Percentiles rank a stretch among this genome's conserved stretches.
phyloP scores from a whole-genome alignment of 148 eudicot species.

The Rhododendron simsii region DNA sequence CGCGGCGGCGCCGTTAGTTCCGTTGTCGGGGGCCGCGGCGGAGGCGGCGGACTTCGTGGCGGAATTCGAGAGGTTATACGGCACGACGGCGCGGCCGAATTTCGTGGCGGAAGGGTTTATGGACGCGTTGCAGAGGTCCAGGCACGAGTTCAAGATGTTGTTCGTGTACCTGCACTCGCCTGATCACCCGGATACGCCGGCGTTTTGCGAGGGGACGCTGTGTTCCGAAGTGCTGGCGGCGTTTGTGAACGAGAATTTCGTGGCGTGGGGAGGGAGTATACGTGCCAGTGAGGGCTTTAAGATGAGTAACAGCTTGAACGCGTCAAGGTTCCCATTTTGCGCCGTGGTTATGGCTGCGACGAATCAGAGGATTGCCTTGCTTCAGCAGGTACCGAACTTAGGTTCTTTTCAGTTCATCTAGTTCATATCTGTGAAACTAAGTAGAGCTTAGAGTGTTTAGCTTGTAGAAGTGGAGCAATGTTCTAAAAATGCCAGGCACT shows the following conservation, averaged over 20 bases:
- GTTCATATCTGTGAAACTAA: background rate
- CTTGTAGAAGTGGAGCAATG: background rate
- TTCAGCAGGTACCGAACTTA: slow-evolving; percentile 62
- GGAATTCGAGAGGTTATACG: slow-evolving; percentile 62
- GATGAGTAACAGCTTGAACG: slow-evolving; percentile 99
- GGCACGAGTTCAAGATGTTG: slow-evolving; percentile 61
- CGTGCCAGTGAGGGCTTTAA: slow-evolving; percentile 87
- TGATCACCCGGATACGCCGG: slow-evolving; percentile 72
- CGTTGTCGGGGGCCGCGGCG: slow-evolving; percentile 39
- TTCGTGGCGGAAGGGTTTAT: slow-evolving; percentile 74
- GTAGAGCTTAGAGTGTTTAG: background rate
- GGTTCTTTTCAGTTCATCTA: background rate
- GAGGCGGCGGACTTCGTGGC: slow-evolving; percentile 63
- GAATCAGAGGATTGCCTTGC: slow-evolving; percentile 83
- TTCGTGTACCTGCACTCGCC: slow-evolving; percentile 88
- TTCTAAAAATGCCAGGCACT: background rate
- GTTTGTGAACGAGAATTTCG: slow-evolving; percentile 77
- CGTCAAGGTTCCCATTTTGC: slow-evolving; percentile 84
- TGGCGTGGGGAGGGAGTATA: slow-evolving; percentile 80
- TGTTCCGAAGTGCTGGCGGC: slow-evolving; percentile 45
- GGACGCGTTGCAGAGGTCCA: slow-evolving; percentile 86
- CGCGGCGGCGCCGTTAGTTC: slow-evolving; percentile 34
- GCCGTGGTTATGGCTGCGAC: slow-evolving; percentile 98
- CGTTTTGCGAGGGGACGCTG: slow-evolving; percentile 58
- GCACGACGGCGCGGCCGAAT: slow-evolving; percentile 35